Percentiles rank a stretch among this genome's conserved stretches.
Conservation (phyloP, 225 moss, liverwort and hornwort genomes). For the Antitrichia curtipendula region DNA sequence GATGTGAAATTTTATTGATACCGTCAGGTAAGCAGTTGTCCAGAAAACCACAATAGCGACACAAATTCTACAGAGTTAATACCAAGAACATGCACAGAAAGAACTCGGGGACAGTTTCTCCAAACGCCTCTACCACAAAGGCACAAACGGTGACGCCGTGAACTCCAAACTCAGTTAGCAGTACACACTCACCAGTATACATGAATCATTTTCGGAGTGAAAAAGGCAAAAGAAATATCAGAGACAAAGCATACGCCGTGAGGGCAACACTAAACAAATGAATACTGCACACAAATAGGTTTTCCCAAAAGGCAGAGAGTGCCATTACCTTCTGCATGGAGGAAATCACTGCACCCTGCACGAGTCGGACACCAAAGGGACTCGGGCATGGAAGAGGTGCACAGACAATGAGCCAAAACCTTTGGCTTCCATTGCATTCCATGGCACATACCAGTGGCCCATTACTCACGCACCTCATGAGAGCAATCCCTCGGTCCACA, state of each 20-base stretch:
- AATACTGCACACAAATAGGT: neutral
- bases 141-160: no score
- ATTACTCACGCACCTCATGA: neutral
- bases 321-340: neutral
- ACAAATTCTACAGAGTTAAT: neutral
- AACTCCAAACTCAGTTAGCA: no score
- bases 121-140: neutral
- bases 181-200: neutral
- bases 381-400: slow-evolving; percentile 38
- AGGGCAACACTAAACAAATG: neutral
- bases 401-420: neutral
- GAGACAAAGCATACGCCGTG: neutral
- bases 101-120: no score
- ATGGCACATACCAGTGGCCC: slow-evolving; percentile 47
- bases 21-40: no score
- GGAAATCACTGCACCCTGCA: neutral
- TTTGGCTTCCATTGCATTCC: slow-evolving; percentile 9
- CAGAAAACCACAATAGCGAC: neutral
- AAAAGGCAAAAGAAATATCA: no score
- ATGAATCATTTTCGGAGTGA: no score
- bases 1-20: neutral
- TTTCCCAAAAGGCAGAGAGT: no score
- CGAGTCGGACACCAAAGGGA: neutral
- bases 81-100: neutral
- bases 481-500: neutral